phyloP scores from a whole-genome alignment of 164 flowering plant genomes.

The Sedum album region DNA sequence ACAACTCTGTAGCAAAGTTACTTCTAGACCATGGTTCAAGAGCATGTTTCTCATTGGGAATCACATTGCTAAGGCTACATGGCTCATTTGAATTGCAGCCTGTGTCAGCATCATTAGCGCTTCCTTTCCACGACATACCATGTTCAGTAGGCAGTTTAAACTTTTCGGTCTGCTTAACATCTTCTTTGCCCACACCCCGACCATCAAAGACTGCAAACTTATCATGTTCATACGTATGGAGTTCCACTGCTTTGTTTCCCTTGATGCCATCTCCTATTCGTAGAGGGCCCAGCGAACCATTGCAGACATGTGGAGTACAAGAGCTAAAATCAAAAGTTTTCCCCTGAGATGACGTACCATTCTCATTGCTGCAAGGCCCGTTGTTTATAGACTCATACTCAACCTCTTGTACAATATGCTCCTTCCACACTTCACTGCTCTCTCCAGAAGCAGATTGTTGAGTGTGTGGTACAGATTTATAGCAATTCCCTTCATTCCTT shows the following conservation, averaged over 20 bases:
- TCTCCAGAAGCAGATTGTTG: conserved; percentile 15
- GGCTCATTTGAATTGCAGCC: conserved; percentile 35
- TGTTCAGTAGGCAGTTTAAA: conserved; percentile 30
- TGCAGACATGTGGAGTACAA: conserved; percentile 36
- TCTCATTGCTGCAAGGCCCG: conserved; percentile 47
- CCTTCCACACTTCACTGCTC: conserved; percentile 38
- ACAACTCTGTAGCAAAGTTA: conserved; percentile 12
- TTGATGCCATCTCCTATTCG: conserved; percentile 20
- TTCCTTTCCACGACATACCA: conserved; percentile 41
- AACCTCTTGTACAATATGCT: conserved; percentile 69
- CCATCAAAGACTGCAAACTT: conserved; percentile 20
- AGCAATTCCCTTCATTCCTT: neutral
- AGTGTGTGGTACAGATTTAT: neutral
- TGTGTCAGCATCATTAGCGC: conserved; percentile 31
- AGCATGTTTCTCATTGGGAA: conserved; percentile 24
- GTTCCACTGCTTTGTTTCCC: conserved; percentile 20
- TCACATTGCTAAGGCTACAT: conserved; percentile 11
- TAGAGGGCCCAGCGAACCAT: conserved; percentile 28
- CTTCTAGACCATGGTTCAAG: neutral
- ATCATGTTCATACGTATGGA: conserved; percentile 26
- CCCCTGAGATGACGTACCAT: conserved; percentile 28
- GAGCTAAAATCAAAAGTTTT: conserved; percentile 44
- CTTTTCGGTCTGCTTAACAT: conserved; percentile 29
- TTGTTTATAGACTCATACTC: conserved; percentile 50
- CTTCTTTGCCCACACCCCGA: conserved; percentile 19